These are phyloP conservation scores for Plenodomus biglobosus DNA, from an alignment of 2,329 filamentous ascomycete species.

Conservation along the genomic window DNA sequence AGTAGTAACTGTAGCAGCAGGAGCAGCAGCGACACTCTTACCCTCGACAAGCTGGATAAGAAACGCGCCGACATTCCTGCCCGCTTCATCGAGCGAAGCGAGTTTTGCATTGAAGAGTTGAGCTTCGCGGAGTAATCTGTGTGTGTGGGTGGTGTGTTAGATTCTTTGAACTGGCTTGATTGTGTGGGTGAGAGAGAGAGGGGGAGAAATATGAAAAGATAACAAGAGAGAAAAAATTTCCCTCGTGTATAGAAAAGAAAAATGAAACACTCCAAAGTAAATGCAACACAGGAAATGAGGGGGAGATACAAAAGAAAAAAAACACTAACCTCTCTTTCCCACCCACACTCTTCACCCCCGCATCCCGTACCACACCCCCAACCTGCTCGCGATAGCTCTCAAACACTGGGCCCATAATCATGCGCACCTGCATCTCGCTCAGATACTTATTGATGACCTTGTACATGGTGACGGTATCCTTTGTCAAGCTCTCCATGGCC, in stretches of 20 bases:
- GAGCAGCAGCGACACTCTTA: conserved; percentile 52
- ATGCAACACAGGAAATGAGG: background rate
- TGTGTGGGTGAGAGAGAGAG: no score
- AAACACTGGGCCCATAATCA: conserved; percentile 88
- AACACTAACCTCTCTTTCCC: conserved; percentile 74
- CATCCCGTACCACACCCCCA: conserved; percentile 67
- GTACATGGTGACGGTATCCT: conserved; percentile 82
- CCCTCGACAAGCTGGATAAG: conserved; percentile 65
- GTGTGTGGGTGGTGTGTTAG: no score
- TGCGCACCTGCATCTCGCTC: conserved; percentile 70
- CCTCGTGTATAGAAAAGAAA: conserved; percentile 2
- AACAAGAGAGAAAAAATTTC: no score
- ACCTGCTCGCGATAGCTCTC: conserved; percentile 78
- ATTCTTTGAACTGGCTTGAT: no score
- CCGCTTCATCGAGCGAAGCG: conserved; percentile 76
- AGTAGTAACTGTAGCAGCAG: no score
- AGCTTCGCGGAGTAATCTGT: conserved; percentile 74
- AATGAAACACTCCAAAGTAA: conserved; percentile 1
- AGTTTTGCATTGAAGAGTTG: conserved; percentile 71
- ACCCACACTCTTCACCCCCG: conserved; percentile 64
- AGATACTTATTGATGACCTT: conserved; percentile 81
- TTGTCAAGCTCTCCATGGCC: conserved; percentile 85
- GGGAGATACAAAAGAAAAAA: no score
- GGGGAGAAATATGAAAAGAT: no score
- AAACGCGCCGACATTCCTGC: conserved; percentile 68